Evolutionary conservation across 306 rosid genomes (phyloP).

Genomic region (Dryas drummondii): DNA sequence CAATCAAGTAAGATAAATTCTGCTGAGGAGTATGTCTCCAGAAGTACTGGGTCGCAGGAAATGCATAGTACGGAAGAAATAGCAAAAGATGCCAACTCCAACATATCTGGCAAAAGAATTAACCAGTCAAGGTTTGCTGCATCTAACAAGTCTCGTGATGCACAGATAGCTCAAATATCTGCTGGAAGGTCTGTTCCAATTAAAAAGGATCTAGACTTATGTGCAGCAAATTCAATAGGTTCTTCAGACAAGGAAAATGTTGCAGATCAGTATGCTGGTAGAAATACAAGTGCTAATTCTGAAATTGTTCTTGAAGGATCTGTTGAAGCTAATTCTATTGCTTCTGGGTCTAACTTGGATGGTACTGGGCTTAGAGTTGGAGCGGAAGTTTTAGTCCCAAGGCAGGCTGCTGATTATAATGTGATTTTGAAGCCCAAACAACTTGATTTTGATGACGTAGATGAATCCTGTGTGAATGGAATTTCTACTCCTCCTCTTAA

Average conservation of each 20-base stretch:
- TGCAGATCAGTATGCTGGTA: slow-evolving; percentile 33
- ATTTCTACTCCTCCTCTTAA: slow-evolving; percentile 32
- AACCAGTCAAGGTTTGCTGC: slow-evolving; percentile 18
- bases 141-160: slow-evolving; percentile 30
- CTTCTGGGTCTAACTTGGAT: slow-evolving; percentile 28
- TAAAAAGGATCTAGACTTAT: slow-evolving; percentile 28
- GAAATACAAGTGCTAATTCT: slow-evolving; percentile 25
- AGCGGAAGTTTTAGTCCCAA: slow-evolving; percentile 34
- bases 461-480: slow-evolving; percentile 34
- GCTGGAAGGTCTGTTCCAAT: slow-evolving; percentile 32
- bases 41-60: slow-evolving; percentile 23
- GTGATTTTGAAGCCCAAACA: slow-evolving; percentile 52
- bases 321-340: slow-evolving; percentile 29
- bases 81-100: slow-evolving; percentile 20
- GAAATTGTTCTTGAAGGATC: slow-evolving; percentile 28
- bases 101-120: slow-evolving; percentile 16
- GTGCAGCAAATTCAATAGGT: slow-evolving; percentile 25
- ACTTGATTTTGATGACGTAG: slow-evolving; percentile 51
- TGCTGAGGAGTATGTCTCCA: slow-evolving; percentile 19
- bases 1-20: slow-evolving; percentile 21
- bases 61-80: slow-evolving; percentile 14
- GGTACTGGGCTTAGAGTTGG: slow-evolving; percentile 32
- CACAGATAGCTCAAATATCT: slow-evolving; percentile 22
- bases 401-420: slow-evolving; percentile 37
- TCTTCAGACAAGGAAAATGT: slow-evolving; percentile 33